Evolutionary conservation across 1,284 basidiomycete species (phyloP), one percentile per base, ranked within the genome.

Genomic region (Pterulicium gracile): DNA sequence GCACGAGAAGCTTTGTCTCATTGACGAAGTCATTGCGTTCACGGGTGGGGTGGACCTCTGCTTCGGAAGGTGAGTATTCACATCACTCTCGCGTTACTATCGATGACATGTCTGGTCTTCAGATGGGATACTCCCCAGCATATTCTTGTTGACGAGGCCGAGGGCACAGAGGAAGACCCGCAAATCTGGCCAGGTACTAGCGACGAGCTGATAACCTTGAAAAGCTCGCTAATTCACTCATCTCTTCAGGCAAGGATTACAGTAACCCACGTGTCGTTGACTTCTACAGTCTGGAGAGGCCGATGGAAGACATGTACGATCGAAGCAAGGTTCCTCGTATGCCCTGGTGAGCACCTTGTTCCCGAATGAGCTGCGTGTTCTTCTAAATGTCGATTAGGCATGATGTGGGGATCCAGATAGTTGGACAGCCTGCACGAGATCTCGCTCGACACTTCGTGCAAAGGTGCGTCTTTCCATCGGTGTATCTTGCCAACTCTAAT

Each of bases 1-100:
- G 83, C 96, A 98, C 65, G 96, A 99, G 69, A 99, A 98, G 64
- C 63, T 99, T 50, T 98, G 95, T 61, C 91, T 98, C 13, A 90
- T 98, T 51, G 96, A 99, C 61, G 90, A 97, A 62, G 84, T 90
- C 0, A 95, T 98, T 53, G 95, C 90, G 0, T 98, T 98, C 65
- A 96, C 94, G 89, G 96, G 96, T 22, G 96, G 96, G 1, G 66
- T 99, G 27, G 96, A 99, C 64, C 73, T 95, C 41, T 97, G 88
- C 56, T 93, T 90, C 56, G 91, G 91, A 59, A 67, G 81, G 81
- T 81, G 49, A n/a, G 59, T 53, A 42, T 36, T n/a, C 14, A 24
- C 34, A n/a, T 49, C 3, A n/a, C n/a, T n/a, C n/a, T n/a, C n/a
- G n/a, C n/a, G n/a, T n/a, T n/a, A n/a, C n/a, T n/a, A n/a, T n/a